Base-by-base conservation (phyloP, 2,329 filamentous ascomycete species). In the Exophiala sp. region DNA sequence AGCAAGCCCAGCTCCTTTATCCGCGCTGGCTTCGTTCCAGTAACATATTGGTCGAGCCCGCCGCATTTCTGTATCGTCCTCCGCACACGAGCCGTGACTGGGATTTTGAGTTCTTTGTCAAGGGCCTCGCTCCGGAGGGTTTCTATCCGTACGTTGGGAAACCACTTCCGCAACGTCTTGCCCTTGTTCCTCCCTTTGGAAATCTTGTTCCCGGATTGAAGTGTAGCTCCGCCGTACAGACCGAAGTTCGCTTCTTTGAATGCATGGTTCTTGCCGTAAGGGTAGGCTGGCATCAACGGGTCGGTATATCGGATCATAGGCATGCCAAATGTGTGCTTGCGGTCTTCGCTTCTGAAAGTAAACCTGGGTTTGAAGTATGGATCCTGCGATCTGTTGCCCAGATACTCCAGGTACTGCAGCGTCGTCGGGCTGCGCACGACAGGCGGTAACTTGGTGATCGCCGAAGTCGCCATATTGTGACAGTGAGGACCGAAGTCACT, bases 41-140 rank as follows among this genome's bases (percentile, higher is more conserved):
- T 75, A 39, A 98, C 74, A 71, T 98, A 98, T 63, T 89, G 82
- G 68, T 98, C 93, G 57, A 98, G 75, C 6, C 93, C 89, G 52
- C 91, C 91, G 55, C 85, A 81, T 66, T 89, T 91, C 65, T 88
- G 82, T 64, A 97, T 86, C 29, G 73, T 75, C 43, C 73, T 64
- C 60, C 74, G 56, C 23, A 71, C 70, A 43, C 69, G 65, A 47
- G 68, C 67, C 8, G 70, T 72, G 24, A 74, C 67, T 54, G 72
- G 73, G 46, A 76, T 65, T 44, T 63, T 67, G n/a, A 76, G 60
- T 14, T 68, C 62, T 38, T 68, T 60, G 7, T 63, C 65, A 24
- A 76, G 63, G 1, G 70, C 70, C 14, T 73, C 67, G 43, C 70
- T 73, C 50, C 63, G 67, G 9, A 76, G 53, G 55, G 70, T 72